Conservation (phyloP, 345 rosid genomes). For the Populus tremula region DNA sequence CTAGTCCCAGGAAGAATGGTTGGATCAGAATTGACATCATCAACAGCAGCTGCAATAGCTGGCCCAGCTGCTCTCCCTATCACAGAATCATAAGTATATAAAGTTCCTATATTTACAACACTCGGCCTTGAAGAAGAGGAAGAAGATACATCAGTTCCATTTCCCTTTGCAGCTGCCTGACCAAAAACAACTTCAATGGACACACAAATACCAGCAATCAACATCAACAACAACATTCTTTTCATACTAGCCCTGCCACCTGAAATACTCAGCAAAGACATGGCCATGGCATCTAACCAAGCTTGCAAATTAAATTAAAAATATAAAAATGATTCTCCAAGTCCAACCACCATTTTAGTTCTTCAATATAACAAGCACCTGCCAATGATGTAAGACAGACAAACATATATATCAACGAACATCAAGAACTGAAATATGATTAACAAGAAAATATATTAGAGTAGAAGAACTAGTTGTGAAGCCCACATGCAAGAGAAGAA, state of each 20-base stretch:
- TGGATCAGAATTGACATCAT: slow-evolving; percentile 65
- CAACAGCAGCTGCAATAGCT: slow-evolving; percentile 61
- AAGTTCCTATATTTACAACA: slow-evolving; percentile 60
- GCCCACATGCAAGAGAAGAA: background rate
- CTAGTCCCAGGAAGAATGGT: slow-evolving; percentile 49
- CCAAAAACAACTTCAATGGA: slow-evolving; percentile 32
- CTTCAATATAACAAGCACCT: background rate
- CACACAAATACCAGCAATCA: slow-evolving; percentile 35
- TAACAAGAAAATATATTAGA: background rate
- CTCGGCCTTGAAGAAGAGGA: slow-evolving; percentile 42
- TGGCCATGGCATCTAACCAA: background rate
- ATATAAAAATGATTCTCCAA: background rate
- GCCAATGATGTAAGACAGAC: background rate
- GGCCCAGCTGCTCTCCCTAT: slow-evolving; percentile 72
- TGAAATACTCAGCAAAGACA: background rate
- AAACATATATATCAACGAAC: background rate
- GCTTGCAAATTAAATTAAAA: background rate
- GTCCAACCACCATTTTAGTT: background rate
- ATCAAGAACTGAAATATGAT: background rate
- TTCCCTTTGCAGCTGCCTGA: slow-evolving; percentile 31
- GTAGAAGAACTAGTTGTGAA: background rate
- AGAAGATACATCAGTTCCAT: slow-evolving; percentile 27
- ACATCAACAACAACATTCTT: slow-evolving; percentile 29
- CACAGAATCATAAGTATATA: slow-evolving; percentile 65
- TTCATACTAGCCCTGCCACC: background rate